Base-by-base conservation (phyloP, 371 early-diverging fungal genomes). In the Mortierella sp. region DNA sequence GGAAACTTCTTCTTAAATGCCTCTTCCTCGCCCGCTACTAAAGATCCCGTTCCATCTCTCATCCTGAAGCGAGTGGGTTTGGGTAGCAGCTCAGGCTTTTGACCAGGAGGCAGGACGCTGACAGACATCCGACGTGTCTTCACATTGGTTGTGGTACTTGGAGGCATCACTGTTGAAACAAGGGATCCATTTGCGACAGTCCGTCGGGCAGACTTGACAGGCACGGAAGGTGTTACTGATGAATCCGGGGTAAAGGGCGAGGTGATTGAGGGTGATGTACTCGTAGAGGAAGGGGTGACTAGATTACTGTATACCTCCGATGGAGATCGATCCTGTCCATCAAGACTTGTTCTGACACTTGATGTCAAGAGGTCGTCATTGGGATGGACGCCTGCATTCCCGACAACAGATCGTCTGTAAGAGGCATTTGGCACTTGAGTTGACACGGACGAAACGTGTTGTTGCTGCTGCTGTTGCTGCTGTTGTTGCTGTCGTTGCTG, bases 1-100 rank as follows among this genome's bases (percentile, higher is more conserved):
- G 76, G 76, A 42, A 76, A 76, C 42, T 60, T 64, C 19, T 50
- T 69, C 41, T 49, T 64, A 31, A 76, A 76, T 0, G 76, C 76
- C 19, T 76, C 76, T 12, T 76, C 76, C 37, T 76, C 76, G 21
- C 70, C 76, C 1, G 62, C 52, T 7, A 28, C 56, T 7, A 76
- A n/a, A 3, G 42, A 56, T 4, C 70, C 76, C n/a, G 70, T 60
- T 0, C 70, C 76, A 32, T 64, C 70, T 57, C 64, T 76, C 76
- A 76, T 76, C 43, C 70, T 49, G 62, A 76, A 76, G 14, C 76
- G 76, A 9, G 76, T 69, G 2, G 76, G 76, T 46, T 76, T 76
- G 39, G 76, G 76, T 44, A 76, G 15, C 32, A 69, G 34, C 23
- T 65, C 70, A 6, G 76, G 76, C 15, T 76, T 76, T 17, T 69